Evolutionary conservation across 2,329 filamentous ascomycete species (phyloP).

Genomic region (Talaromyces atroroseus): DNA sequence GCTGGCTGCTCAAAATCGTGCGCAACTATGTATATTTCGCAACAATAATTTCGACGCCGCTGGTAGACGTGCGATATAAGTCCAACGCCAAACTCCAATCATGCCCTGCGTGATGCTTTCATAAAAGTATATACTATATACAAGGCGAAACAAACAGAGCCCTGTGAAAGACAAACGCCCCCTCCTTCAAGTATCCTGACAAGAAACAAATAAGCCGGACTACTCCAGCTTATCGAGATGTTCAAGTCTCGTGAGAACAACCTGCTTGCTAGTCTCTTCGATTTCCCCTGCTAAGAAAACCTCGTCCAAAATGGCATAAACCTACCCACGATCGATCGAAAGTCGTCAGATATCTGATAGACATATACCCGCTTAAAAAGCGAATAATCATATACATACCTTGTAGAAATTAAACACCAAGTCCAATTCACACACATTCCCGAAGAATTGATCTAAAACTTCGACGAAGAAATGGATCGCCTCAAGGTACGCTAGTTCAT

Average conservation of each 20-base stretch:
- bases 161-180: not conserved
- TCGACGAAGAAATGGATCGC: conserved; percentile 99
- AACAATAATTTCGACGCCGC: not conserved
- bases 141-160: not conserved
- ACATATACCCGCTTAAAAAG: not conserved
- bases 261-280: conserved; percentile 97
- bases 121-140: conserved; percentile 2
- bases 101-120: conserved; percentile 4
- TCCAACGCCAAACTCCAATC: conserved; percentile 8
- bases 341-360: not conserved
- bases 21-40: not conserved
- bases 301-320: conserved; percentile 97
- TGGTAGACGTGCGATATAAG: not conserved
- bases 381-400: conserved; percentile 34
- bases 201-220: conserved; percentile 16
- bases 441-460: conserved; percentile 96
- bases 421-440: conserved; percentile 97
- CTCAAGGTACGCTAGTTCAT: conserved; percentile 93
- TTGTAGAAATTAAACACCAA: conserved; percentile 71
- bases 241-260: conserved; percentile 87
- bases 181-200: not conserved
- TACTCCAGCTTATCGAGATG: conserved; percentile 95
- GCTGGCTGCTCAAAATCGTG: not conserved
- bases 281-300: conserved; percentile 97
- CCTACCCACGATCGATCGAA: conserved; percentile 42